Conservation (phyloP, 495 filamentous ascomycete genomes). For the Jackrogersella minutella region DNA sequence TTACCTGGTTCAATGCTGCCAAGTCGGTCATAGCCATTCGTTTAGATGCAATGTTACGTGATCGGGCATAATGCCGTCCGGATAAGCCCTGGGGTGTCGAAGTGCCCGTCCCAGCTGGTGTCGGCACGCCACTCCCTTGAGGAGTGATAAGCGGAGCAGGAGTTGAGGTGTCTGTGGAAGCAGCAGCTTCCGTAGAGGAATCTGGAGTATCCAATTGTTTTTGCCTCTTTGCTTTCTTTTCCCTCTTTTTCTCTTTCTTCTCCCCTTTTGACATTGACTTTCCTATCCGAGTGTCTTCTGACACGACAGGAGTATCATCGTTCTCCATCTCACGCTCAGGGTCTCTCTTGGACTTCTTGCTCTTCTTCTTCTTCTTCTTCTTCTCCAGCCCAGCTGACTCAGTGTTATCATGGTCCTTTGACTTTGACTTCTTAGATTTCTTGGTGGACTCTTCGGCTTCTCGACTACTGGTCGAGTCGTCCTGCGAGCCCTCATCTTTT, state of each 20-base stretch:
- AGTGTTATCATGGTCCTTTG: conserved; percentile 45
- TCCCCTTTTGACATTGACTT: conserved; percentile 48
- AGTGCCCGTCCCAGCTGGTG: conserved; percentile 26
- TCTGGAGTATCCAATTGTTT: conserved; percentile 38
- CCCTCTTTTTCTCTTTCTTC: conserved; percentile 56
- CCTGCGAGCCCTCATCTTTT: conserved; percentile 35
- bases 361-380: conserved; percentile 45
- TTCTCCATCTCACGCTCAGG: conserved; percentile 11
- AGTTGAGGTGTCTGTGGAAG: conserved; percentile 9
- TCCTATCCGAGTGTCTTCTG: conserved; percentile 33
- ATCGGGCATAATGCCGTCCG: conserved; percentile 26
- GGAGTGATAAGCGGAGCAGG: conserved; percentile 1
- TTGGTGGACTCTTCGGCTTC: conserved; percentile 45
- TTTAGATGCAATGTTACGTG: conserved; percentile 38
- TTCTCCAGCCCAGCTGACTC: conserved; percentile 28
- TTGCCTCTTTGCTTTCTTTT: conserved; percentile 55
- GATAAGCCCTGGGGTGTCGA: conserved; percentile 32
- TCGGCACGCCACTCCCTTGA: conserved; percentile 30
- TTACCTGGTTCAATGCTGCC: conserved; percentile 37
- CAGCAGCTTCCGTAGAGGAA: conserved; percentile 17
- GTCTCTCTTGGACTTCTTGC: conserved; percentile 39
- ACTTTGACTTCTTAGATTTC: conserved; percentile 47
- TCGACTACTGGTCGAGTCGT: background rate
- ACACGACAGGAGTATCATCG: background rate
- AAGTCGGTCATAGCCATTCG: conserved; percentile 37